Evolutionary conservation across 2,329 filamentous ascomycete species (phyloP), one percentile per base, ranked within the genome.

Genomic region (Beauveria sp.): DNA sequence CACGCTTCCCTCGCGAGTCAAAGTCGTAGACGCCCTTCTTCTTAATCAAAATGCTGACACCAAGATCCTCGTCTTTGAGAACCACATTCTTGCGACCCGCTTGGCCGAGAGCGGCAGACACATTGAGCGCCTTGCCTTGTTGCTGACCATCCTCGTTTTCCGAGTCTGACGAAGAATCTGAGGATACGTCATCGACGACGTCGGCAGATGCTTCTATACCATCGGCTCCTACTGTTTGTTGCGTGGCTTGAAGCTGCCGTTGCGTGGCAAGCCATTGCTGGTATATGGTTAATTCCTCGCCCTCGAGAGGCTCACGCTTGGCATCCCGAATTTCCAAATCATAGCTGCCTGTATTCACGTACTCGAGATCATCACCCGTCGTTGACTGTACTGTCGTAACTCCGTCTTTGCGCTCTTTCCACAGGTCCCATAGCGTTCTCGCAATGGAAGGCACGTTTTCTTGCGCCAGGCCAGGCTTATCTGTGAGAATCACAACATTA

Each of bases 21-120:
- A 90, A 99, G 73, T 99, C 94, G 71, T 94, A 90, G n/a, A 96
- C 86, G 16, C 88, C 90, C 71, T 92, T 96, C 66, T 90, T 88
- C 67, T 94, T 90, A 46, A 97, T 81, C 10, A 99, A 79, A 53
- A 99, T 85, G 66, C 96, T 97, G 66, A 97, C 86, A 20, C 94
- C 94, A 3, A 97, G 80, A 67, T 97, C 94, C 65, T 93, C 91
- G 66, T 97, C 92, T 58, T 86, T 92, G 44, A 96, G 79, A 0
- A 90, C 90, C 26, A 93, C 84, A 72, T 96, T 96, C 71, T 91
- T 93, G 63, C 91, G 86, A 64, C 87, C 88, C 9, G 89, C 86
- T 73, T 96, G 91, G 9, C 89, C 90, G 67, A 97, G 80, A 0
- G 91, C 90, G 0, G 91, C 88, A 0, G 92, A 92, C 6, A 94